Evolutionary conservation across 1,284 basidiomycete genomes (phyloP).

Genomic region (Naganishia cerealis): DNA sequence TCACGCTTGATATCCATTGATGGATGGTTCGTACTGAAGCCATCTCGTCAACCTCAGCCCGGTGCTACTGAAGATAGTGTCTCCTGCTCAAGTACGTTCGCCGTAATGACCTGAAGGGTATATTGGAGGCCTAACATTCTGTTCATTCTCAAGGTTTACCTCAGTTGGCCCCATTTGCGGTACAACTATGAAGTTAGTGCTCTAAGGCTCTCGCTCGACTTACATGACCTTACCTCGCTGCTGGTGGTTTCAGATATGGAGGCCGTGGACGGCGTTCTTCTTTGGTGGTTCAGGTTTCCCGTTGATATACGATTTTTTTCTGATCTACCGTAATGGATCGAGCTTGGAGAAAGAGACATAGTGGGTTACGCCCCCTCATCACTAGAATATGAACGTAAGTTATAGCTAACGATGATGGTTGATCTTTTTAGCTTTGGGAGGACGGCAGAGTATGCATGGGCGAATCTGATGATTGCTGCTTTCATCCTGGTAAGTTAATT

Average conservation of each 20-base stretch:
- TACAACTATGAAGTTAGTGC: constrained; percentile 26
- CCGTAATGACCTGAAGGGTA: neutral
- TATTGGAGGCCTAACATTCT: neutral
- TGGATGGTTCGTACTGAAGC: neutral
- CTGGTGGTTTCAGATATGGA: constrained; percentile 43
- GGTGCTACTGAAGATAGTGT: constrained; percentile 21
- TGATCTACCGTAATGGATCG: constrained; percentile 51
- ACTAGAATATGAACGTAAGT: neutral
- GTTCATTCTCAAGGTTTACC: constrained; percentile 5
- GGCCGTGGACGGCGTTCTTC: constrained; percentile 48
- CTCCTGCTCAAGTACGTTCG: constrained; percentile 14
- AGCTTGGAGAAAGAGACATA: constrained; percentile 45
- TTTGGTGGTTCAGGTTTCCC: constrained; percentile 48
- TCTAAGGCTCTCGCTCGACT: neutral
- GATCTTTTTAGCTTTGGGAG: constrained; percentile 39
- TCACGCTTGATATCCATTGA: neutral
- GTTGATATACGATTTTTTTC: constrained; percentile 45
- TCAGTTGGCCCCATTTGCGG: constrained; percentile 28
- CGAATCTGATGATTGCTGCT: constrained; percentile 42
- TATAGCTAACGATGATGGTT: neutral
- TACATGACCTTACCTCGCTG: neutral
- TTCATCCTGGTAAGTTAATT: constrained; percentile 41
- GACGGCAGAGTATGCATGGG: constrained; percentile 50
- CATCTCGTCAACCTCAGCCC: neutral
- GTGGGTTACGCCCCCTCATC: constrained; percentile 37